A percentile compares a stretch with the other conserved stretches of the same genome.
Conservation (phyloP, 1,284 basidiomycete species). For the Dichomitus squalens region DNA sequence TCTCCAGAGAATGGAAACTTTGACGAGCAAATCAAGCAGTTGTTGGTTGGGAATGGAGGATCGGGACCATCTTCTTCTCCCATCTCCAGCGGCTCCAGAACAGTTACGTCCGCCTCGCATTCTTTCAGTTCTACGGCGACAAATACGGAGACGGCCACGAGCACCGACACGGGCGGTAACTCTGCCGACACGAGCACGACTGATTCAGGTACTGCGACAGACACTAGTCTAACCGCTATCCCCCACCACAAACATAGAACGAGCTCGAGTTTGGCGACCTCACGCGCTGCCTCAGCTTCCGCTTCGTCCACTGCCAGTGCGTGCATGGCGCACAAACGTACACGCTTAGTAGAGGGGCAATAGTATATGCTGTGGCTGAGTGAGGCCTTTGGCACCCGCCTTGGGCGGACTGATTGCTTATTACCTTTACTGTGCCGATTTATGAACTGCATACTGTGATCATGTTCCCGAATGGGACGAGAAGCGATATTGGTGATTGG, state of each 20-base stretch:
- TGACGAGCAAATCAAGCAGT: slow-evolving; percentile 1
- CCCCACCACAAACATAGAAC: neutral
- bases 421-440: too few relatives aligned
- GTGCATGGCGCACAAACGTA: neutral
- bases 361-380: too few relatives aligned
- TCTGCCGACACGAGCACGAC: neutral
- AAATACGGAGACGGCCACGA: neutral
- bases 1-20: slow-evolving; percentile 7
- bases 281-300: too few relatives aligned
- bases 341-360: neutral
- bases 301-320: neutral
- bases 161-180: neutral
- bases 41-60: neutral
- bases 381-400: too few relatives aligned
- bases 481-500: too few relatives aligned
- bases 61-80: neutral
- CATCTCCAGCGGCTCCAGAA: too few relatives aligned
- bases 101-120: neutral
- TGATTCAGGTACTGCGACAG: neutral
- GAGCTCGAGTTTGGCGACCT: neutral
- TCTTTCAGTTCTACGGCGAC: neutral
- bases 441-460: too few relatives aligned
- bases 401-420: too few relatives aligned
- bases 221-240: neutral
- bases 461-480: too few relatives aligned